Conservation (phyloP, 164 flowering plant species). For the Nymphaea colorata region DNA sequence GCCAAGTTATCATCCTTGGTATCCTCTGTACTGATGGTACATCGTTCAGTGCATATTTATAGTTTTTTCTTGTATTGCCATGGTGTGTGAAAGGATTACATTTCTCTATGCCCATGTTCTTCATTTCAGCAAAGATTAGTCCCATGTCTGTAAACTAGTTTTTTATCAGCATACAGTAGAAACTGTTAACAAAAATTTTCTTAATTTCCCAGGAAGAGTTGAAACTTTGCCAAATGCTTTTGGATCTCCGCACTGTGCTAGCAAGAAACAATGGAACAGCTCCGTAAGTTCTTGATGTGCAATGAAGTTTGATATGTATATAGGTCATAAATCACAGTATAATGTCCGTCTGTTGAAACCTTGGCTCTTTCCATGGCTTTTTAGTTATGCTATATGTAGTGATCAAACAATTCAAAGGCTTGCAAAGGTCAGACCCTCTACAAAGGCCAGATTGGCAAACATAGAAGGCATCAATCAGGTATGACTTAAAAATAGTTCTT, state of each 20-base stretch:
- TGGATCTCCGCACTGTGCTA: constrained; percentile 40
- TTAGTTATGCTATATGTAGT: constrained; percentile 60
- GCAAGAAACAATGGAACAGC: constrained; percentile 45
- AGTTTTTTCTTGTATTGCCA: no score
- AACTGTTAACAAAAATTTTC: no score
- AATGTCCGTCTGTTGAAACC: no score
- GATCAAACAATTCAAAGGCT: constrained; percentile 48
- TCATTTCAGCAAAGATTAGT: no score
- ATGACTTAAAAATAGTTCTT: not conserved
- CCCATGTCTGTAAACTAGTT: no score
- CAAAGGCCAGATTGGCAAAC: constrained; percentile 49
- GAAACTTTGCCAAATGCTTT: constrained; percentile 31
- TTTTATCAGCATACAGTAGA: no score
- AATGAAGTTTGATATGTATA: not conserved
- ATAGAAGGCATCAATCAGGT: constrained; percentile 65
- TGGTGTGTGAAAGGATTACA: no score
- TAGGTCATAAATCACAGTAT: no score
- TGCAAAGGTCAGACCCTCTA: constrained; percentile 42
- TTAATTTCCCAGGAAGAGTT: constrained; percentile 28
- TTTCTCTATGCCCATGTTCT: no score
- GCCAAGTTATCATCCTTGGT: no score
- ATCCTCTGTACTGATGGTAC: no score
- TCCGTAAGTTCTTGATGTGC: constrained; percentile 31
- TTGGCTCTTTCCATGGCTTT: constrained; percentile 1
- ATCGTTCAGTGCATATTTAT: no score